Evolutionary conservation across 2,329 filamentous ascomycete genomes (phyloP).

Genomic region (Alternaria brassicae): DNA sequence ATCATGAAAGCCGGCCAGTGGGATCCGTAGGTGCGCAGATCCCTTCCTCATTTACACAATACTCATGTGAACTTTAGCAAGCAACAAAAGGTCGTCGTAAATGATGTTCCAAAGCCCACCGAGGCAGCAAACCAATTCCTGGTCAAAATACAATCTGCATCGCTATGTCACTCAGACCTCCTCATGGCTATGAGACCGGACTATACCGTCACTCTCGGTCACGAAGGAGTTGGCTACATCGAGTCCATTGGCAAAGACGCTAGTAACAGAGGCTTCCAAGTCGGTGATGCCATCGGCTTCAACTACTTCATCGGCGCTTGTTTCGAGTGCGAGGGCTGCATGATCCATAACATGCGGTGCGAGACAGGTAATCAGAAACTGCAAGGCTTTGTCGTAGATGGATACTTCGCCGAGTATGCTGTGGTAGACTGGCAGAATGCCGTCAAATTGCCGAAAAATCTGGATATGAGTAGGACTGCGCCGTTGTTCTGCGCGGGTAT

Average conservation of each 20-base stretch:
- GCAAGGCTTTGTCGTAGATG: slow-evolving; percentile 54
- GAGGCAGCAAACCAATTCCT: slow-evolving; percentile 37
- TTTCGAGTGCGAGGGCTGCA: slow-evolving; percentile 58
- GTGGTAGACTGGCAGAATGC: slow-evolving; percentile 57
- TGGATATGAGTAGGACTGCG: slow-evolving; percentile 48
- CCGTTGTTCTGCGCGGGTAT: slow-evolving; percentile 61
- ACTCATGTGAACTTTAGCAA: slow-evolving; percentile 16
- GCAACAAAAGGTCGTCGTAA: slow-evolving; percentile 40
- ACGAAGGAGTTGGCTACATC: slow-evolving; percentile 58
- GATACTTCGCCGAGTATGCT: slow-evolving; percentile 59
- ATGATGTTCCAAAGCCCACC: slow-evolving; percentile 35
- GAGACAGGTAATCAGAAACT: slow-evolving; percentile 50
- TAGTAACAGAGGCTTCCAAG: slow-evolving; percentile 50
- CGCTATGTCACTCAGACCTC: slow-evolving; percentile 43
- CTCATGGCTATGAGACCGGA: slow-evolving; percentile 37
- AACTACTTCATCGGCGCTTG: slow-evolving; percentile 57
- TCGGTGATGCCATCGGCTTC: slow-evolving; percentile 57
- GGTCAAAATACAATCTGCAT: slow-evolving; percentile 42
- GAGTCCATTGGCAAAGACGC: slow-evolving; percentile 46
- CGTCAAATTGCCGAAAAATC: slow-evolving; percentile 49
- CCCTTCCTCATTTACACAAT: neutral
- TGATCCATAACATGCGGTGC: slow-evolving; percentile 54
- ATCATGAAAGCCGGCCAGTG: slow-evolving; percentile 17
- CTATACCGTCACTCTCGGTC: slow-evolving; percentile 50
- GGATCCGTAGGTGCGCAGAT: slow-evolving; percentile 4